phyloP scores from a whole-genome alignment of 164 flowering plant genomes.

The Pachysandra terminalis region DNA sequence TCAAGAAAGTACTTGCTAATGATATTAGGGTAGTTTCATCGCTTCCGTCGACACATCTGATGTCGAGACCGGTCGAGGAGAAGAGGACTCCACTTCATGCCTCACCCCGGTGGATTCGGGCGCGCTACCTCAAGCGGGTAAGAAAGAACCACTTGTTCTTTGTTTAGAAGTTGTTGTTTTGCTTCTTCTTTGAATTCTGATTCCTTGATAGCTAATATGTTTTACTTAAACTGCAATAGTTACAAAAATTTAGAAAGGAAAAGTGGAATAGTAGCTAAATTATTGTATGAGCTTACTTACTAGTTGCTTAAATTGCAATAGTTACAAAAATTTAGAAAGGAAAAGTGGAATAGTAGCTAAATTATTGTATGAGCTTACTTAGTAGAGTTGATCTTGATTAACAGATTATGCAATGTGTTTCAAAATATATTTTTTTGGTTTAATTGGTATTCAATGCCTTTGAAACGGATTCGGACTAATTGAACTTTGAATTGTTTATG shows the following conservation, averaged over 20 bases:
- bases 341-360: background rate
- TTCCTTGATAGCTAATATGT: background rate
- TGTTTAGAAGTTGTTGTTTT: background rate
- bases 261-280: background rate
- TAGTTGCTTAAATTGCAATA: background rate
- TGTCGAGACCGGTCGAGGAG: slow-evolving; percentile 90
- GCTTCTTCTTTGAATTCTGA: background rate
- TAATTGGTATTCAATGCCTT: too few relatives aligned
- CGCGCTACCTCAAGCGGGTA: slow-evolving; percentile 73
- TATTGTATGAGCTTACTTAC: too few relatives aligned
- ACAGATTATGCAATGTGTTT: too few relatives aligned
- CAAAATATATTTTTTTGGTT: too few relatives aligned
- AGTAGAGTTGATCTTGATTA: too few relatives aligned
- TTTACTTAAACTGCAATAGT: background rate
- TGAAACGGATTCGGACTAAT: too few relatives aligned
- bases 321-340: background rate
- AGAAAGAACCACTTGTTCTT: slow-evolving; percentile 9
- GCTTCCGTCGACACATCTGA: slow-evolving; percentile 88
- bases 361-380: too few relatives aligned
- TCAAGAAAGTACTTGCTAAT: slow-evolving; percentile 67
- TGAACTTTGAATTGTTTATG: too few relatives aligned
- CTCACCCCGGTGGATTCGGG: slow-evolving; percentile 84
- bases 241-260: background rate
- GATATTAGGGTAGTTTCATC: slow-evolving; percentile 83
- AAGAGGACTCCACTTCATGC: slow-evolving; percentile 78